Percentiles rank a stretch among this genome's conserved stretches.
Conservation (phyloP, 768 basidiomycete genomes). For the Termitomyces titanicus region DNA sequence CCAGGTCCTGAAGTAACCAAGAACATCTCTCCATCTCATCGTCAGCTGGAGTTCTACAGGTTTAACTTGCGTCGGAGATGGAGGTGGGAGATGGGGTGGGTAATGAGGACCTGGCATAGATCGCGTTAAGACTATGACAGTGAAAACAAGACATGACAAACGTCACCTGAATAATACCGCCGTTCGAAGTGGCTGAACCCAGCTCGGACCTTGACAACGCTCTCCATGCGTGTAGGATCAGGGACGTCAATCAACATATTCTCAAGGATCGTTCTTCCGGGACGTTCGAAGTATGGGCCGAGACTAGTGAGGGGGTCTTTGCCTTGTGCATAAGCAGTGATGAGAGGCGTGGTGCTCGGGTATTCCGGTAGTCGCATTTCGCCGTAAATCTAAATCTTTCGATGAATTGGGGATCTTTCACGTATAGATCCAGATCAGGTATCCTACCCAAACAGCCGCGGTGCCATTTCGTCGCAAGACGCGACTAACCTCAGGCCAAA, state of each 20-base stretch:
- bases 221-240: slow-evolving; percentile 30
- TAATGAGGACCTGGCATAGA: slow-evolving; percentile 7
- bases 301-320: slow-evolving; percentile 47
- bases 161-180: slow-evolving; percentile 55
- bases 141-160: neutral
- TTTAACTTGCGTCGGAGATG: slow-evolving; percentile 20
- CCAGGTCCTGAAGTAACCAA: slow-evolving; percentile 68
- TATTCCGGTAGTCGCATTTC: slow-evolving; percentile 67
- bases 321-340: slow-evolving; percentile 63
- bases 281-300: slow-evolving; percentile 77
- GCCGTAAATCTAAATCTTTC: slow-evolving; percentile 48
- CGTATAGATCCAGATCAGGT: neutral
- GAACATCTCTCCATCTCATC: slow-evolving; percentile 64
- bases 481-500: slow-evolving; percentile 66
- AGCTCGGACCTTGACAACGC: slow-evolving; percentile 24
- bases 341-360: slow-evolving; percentile 53
- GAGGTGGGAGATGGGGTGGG: slow-evolving; percentile 12
- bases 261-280: slow-evolving; percentile 74
- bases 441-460: slow-evolving; percentile 71
- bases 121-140: neutral
- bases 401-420: neutral
- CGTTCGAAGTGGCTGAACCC: slow-evolving; percentile 43
- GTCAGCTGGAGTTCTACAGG: slow-evolving; percentile 55
- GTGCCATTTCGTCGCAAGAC: slow-evolving; percentile 61
- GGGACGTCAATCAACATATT: slow-evolving; percentile 69